Conservation (phyloP, 352 stramenopile genomes). For the Phytopythium mirpurense region DNA sequence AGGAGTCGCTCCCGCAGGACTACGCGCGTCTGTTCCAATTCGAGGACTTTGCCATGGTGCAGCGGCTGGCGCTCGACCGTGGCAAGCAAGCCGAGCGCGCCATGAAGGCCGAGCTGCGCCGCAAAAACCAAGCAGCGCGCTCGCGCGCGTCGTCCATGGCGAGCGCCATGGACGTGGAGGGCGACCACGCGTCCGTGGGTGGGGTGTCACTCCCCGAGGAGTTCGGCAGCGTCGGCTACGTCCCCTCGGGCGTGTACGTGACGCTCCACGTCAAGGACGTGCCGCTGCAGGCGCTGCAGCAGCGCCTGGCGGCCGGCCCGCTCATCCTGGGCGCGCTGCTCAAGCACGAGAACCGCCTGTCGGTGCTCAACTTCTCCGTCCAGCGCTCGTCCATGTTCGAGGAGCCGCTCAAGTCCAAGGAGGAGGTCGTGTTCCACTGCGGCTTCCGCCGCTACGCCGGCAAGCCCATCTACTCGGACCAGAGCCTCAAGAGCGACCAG, state of each 20-base stretch:
- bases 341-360: constrained; percentile 97
- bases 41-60: constrained; percentile 91
- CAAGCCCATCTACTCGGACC: constrained; percentile 95
- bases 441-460: constrained; percentile 94
- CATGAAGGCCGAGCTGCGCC: constrained; percentile 60
- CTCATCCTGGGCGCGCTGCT: constrained; percentile 86
- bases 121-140: constrained; percentile 35
- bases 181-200: constrained; percentile 25
- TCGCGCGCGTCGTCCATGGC: constrained; percentile 54
- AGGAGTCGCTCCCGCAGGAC: constrained; percentile 96
- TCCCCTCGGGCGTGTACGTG: constrained; percentile 93
- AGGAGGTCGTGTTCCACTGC: constrained; percentile 94
- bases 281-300: constrained; percentile 43
- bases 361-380: constrained; percentile 97
- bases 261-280: constrained; percentile 82
- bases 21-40: constrained; percentile 98
- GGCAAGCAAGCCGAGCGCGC: constrained; percentile 69
- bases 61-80: constrained; percentile 88
- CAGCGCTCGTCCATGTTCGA: constrained; percentile 69
- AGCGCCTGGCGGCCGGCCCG: constrained; percentile 50
- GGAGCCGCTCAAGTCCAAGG: constrained; percentile 96
- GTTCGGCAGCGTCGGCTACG: constrained; percentile 78
- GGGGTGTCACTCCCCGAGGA: constrained; percentile 25
- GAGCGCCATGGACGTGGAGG: constrained; percentile 69
- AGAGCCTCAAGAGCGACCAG: constrained; percentile 98